Conservation (phyloP, 2,329 filamentous ascomycete species). For the Colletotrichum higginsianum region DNA sequence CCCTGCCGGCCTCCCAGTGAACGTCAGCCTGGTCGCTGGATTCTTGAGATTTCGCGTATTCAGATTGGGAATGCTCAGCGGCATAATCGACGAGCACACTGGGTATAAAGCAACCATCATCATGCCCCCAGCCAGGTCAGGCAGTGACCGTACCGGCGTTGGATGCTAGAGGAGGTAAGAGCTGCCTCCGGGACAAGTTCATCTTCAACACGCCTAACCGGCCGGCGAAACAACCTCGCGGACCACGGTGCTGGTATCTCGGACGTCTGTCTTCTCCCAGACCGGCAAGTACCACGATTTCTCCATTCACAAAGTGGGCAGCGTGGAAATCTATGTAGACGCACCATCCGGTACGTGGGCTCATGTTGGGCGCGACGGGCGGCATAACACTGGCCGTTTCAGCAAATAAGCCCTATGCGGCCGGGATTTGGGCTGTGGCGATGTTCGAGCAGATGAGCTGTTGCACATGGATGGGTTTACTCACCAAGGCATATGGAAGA, state of each 20-base stretch:
- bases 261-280: background rate
- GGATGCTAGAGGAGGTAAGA: background rate
- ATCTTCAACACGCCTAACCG: background rate
- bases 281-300: background rate
- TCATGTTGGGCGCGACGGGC: background rate
- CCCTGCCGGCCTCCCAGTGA: background rate
- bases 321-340: background rate
- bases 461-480: conserved; percentile 5
- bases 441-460: background rate
- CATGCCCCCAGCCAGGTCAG: too few species aligned
- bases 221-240: background rate
- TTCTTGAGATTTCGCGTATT: conserved; percentile 1
- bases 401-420: background rate
- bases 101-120: too few species aligned
- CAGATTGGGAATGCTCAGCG: background rate
- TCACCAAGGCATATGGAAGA: conserved; percentile 5
- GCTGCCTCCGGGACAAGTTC: background rate
- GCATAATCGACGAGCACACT: background rate
- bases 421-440: background rate
- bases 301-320: background rate
- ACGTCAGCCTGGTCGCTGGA: background rate
- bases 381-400: background rate
- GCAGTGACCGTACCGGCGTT: too few species aligned
- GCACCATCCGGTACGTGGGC: background rate
- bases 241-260: background rate